Base-by-base conservation (phyloP, 2,329 filamentous ascomycete genomes). In the Furcasterigmium furcatum region DNA sequence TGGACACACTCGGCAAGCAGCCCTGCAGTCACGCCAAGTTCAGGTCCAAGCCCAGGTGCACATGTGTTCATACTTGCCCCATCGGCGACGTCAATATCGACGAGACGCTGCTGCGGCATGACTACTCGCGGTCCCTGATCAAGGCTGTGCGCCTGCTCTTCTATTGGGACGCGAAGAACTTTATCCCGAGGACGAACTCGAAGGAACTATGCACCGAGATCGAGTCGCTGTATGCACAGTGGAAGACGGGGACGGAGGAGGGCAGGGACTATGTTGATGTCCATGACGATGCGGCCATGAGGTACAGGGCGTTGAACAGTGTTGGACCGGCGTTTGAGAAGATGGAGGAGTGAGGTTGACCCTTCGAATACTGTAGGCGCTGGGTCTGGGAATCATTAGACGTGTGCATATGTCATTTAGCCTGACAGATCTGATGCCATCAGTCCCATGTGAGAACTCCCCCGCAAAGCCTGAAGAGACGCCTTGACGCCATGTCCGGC, bases 231-330 rank as follows among this genome's bases (percentile, higher is more conserved):
- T 69, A 59, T 36, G 40, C 46, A 35, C 21, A 47, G 9, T 70
- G 67, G 66, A 58, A 56, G 45, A 43, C 45, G 2, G 38, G 47
- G 4, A 66, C 58, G 0, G 52, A 58, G 1, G 64, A 64, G 13
- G 65, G 64, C 2, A 45, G 18, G 30, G 43, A 54, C 7, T 62
- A 64, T 47, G 47, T 56, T n/a, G 66, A 69, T 46, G 47, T 64
- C 13, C 61, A 59, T 21, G 52, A 52, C 20, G 52, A 51, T 38
- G 39, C 45, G 14, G 29, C 27, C 20, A 34, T 41, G 4, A 30
- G 45, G 22, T 49, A 49, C 39, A 3, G 30, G 29, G 35, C 27
- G 13, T 22, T 52, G 48, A 52, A 50, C 18, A 40, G 21, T 9
- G 6, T 45, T 27, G 24, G 24, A 27, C 12, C 24, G 7, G 12